Percentiles rank a stretch among this genome's conserved stretches.
Conservation (phyloP, 768 basidiomycete genomes). For the Cubamyces lactineus region DNA sequence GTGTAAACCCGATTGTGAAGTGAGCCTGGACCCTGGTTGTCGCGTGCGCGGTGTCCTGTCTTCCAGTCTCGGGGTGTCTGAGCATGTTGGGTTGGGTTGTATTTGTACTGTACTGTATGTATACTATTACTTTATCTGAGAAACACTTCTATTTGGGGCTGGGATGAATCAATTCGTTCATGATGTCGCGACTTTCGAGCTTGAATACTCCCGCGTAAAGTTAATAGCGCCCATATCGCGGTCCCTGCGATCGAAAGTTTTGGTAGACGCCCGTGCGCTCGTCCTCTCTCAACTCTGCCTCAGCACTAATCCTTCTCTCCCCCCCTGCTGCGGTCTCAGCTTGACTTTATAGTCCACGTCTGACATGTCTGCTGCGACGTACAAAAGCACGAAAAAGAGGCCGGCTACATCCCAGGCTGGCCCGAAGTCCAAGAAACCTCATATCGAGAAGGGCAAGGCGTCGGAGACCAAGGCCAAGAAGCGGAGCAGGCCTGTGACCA, state of each 20-base stretch:
- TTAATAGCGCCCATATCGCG: no score
- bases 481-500: conserved; percentile 65
- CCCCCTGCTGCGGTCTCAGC: neutral
- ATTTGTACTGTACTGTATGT: no score
- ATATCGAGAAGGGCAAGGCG: conserved; percentile 45
- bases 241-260: conserved; percentile 9
- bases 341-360: neutral
- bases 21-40: conserved; percentile 12
- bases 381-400: conserved; percentile 55
- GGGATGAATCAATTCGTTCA: no score
- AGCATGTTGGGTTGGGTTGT: no score
- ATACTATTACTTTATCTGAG: no score
- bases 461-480: conserved; percentile 48
- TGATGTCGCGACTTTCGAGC: no score
- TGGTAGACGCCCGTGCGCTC: conserved; percentile 7
- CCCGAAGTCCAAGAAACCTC: conserved; percentile 55
- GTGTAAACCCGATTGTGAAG: conserved; percentile 42
- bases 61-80: no score
- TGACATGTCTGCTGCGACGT: conserved; percentile 32
- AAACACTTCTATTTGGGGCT: no score
- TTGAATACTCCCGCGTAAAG: no score
- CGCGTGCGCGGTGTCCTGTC: no score
- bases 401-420: conserved; percentile 49
- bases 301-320: neutral
- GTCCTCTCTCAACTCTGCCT: neutral